Conservation (phyloP, 805 yeast species). For the Ogataea pignaliae region DNA sequence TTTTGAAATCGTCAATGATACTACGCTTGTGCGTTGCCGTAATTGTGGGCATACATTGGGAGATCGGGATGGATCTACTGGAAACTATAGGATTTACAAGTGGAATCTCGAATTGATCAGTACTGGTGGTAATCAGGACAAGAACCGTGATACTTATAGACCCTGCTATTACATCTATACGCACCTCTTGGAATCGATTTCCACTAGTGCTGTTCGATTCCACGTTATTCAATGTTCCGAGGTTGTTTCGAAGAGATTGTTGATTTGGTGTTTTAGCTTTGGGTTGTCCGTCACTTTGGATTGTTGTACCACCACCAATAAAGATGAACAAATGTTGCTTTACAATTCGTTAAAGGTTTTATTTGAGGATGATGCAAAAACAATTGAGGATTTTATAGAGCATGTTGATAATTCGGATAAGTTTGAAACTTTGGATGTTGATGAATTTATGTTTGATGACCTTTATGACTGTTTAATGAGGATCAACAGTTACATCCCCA, state of each 20-base stretch:
- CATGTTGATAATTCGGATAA: conserved; percentile 14
- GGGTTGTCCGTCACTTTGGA: conserved; percentile 28
- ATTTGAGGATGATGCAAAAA: conserved; percentile 32
- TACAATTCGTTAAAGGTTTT: conserved; percentile 40
- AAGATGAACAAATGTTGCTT: conserved; percentile 1
- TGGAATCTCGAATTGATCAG: conserved; percentile 58
- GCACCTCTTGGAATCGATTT: conserved; percentile 38
- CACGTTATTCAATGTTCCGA: conserved; percentile 23
- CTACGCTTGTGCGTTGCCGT: conserved; percentile 27
- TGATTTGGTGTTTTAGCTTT: conserved; percentile 50
- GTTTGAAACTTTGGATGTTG: conserved; percentile 27
- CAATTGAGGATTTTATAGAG: conserved; percentile 24
- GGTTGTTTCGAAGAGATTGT: conserved; percentile 2
- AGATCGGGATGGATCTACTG: conserved; percentile 29
- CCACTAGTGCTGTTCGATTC: conserved; percentile 37
- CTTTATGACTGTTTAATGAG: conserved; percentile 26
- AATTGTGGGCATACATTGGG: conserved; percentile 40
- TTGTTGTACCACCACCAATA: neutral
- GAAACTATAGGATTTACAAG: conserved; percentile 41
- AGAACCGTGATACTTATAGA: conserved; percentile 25
- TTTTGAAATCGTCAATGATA: conserved; percentile 5
- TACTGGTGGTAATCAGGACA: too few relatives aligned
- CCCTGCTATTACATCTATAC: conserved; percentile 36
- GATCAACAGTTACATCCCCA: conserved; percentile 34
- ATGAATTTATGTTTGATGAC: conserved; percentile 32